Percentiles rank a stretch among this genome's conserved stretches.
Conservation (phyloP, 1,139 yeast species). For the Diutina neorugosa region DNA sequence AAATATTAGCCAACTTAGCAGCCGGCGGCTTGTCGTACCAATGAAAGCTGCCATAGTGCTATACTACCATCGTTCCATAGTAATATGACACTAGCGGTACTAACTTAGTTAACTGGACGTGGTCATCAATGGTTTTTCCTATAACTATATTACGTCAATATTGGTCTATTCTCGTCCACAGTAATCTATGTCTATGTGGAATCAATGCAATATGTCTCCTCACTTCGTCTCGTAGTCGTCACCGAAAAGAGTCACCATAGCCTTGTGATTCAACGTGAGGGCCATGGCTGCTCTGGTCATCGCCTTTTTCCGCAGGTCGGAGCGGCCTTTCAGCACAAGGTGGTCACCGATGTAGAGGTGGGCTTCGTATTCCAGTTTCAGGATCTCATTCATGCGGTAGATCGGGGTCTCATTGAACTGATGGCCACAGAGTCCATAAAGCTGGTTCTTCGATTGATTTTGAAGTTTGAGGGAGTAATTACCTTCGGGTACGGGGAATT, state of each 20-base stretch:
- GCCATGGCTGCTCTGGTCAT: conserved; percentile 37
- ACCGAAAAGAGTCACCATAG: conserved; percentile 11
- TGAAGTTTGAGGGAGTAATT: conserved; percentile 6
- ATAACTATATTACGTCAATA: no score
- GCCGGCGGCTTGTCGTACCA: no score
- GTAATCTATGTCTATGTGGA: no score
- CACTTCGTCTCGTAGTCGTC: neutral
- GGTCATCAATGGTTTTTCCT: no score
- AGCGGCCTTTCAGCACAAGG: conserved; percentile 26
- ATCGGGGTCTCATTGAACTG: conserved; percentile 28
- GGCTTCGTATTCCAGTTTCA: conserved; percentile 14
- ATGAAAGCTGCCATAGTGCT: no score
- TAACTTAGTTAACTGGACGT: no score
- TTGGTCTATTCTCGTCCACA: no score
- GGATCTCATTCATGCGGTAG: conserved; percentile 11
- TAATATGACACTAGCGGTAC: no score
- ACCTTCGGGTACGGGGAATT: conserved; percentile 19
- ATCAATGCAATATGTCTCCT: neutral
- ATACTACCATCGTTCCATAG: no score
- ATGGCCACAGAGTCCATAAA: conserved; percentile 32
- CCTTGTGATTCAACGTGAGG: conserved; percentile 22
- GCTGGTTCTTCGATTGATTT: conserved; percentile 23
- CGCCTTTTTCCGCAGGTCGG: conserved; percentile 28
- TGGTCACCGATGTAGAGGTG: conserved; percentile 25
- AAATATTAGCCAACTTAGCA: no score